These are phyloP conservation scores for Aspergillus arachidicola DNA, from an alignment of 2,329 filamentous ascomycete species.

Conservation along the genomic window DNA sequence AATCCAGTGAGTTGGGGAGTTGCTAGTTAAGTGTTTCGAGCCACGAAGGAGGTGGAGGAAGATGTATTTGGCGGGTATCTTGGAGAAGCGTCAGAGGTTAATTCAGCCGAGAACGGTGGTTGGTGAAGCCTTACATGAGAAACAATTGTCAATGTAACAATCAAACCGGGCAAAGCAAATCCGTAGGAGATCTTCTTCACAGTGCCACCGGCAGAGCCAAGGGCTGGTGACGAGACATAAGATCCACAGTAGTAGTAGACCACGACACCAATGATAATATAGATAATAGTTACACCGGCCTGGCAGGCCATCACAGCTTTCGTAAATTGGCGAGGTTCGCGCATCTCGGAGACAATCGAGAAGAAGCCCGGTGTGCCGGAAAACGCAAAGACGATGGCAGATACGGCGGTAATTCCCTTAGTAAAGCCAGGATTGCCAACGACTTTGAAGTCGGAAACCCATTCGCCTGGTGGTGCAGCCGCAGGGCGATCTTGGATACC, in stretches of 20 bases:
- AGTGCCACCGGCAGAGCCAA: conserved; percentile 45
- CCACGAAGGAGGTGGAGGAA: conserved; percentile 27
- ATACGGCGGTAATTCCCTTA: conserved; percentile 24
- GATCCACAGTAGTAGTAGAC: conserved; percentile 50
- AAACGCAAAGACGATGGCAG: conserved; percentile 27
- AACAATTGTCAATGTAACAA: conserved; percentile 23
- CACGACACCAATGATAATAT: conserved; percentile 37
- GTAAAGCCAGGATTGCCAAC: conserved; percentile 23
- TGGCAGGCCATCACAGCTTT: conserved; percentile 34
- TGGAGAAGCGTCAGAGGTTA: no score
- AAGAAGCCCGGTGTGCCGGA: conserved; percentile 32
- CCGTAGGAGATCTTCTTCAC: conserved; percentile 50
- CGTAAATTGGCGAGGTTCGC: conserved; percentile 31
- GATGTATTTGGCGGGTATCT: conserved; percentile 20
- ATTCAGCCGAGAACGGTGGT: no score
- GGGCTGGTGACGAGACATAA: conserved; percentile 47
- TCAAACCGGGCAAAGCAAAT: conserved; percentile 30
- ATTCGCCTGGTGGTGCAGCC: conserved; percentile 31
- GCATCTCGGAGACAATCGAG: conserved; percentile 41
- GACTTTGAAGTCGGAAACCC: conserved; percentile 30
- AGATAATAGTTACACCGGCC: conserved; percentile 32
- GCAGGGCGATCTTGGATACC: conserved; percentile 38
- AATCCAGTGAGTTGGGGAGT: conserved; percentile 26
- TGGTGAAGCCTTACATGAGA: conserved; percentile 13
- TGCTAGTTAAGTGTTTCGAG: conserved; percentile 23